Base-by-base conservation (phyloP, 2,329 filamentous ascomycete species). In the Trichophaea hybrida region DNA sequence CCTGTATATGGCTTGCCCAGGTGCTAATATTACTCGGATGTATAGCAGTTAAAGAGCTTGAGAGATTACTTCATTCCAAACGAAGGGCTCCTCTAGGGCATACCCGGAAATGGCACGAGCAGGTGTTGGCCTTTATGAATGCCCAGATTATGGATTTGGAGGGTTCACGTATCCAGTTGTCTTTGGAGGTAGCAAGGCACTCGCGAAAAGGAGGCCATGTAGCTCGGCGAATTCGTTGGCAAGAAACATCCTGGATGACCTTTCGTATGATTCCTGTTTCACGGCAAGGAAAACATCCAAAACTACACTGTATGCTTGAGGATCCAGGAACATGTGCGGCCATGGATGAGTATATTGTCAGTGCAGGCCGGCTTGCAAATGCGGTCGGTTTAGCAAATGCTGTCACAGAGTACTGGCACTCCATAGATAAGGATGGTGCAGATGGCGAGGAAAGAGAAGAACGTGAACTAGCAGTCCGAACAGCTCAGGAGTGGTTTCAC, bases 401-500 rank as follows among this genome's bases (percentile, higher is more conserved):
- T 2, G 48, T 59, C 7, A 52, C 34, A 1, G 5, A 1, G 10
- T 61, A 57, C 34, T 50, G 33, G 24, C 38, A 57, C n/a, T n/a
- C n/a, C n/a, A n/a, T n/a, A n/a, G n/a, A n/a, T n/a, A n/a, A n/a
- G n/a, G n/a, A n/a, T n/a, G n/a, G n/a, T n/a, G n/a, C n/a, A n/a
- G n/a, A n/a, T n/a, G n/a, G n/a, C n/a, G 38, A 8, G 40, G 15
- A 40, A 33, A 24, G 24, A 51, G 38, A 34, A 51, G 31, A 50
- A 15, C 13, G 31, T 6, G 10, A 32, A 58, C 6, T 59, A 15
- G 57, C 50, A 46, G 15, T 7, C n/a, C 34, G 17, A n/a, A 57
- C 57, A 12, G 52, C 60, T 37, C 50, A 15, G 8, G 13, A 17
- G 1, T 59, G 51, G 46, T 32, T 62, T 6, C 17, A 54, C 8